Evolutionary conservation across 1,284 basidiomycete genomes (phyloP).

Genomic region (Cystodermella granulosa): DNA sequence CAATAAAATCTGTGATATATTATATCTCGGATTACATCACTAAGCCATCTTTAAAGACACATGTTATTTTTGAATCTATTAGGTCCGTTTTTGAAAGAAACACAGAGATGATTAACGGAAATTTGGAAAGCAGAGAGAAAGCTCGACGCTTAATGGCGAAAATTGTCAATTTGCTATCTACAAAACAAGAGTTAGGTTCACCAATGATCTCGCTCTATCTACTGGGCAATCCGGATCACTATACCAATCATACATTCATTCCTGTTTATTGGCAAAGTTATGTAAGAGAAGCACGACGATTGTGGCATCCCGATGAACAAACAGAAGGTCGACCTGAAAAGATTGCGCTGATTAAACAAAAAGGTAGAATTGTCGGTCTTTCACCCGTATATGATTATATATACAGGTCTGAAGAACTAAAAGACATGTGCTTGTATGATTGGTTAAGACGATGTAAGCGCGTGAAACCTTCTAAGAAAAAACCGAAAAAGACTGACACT

Average conservation of each 20-base stretch:
- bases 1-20: conserved; percentile 34
- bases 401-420: conserved; percentile 12
- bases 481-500: conserved; percentile 1
- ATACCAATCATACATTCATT: conserved; percentile 23
- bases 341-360: conserved; percentile 8
- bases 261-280: conserved; percentile 27
- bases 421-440: conserved; percentile 20
- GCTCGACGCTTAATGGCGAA: conserved; percentile 24
- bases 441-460: conserved; percentile 13
- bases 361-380: conserved; percentile 10
- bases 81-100: conserved; percentile 21
- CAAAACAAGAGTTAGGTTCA: conserved; percentile 29
- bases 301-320: neutral
- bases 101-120: conserved; percentile 15
- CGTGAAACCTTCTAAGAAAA: conserved; percentile 2
- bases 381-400: conserved; percentile 20
- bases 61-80: conserved; percentile 34
- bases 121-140: conserved; percentile 13
- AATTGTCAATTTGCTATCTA: conserved; percentile 26
- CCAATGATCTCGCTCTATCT: conserved; percentile 31
- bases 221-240: no score
- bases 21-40: conserved; percentile 44
- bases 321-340: neutral
- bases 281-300: conserved; percentile 7
- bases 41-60: conserved; percentile 34